These are phyloP conservation scores for Ascosphaera pollenicola DNA, from an alignment of 2,329 filamentous ascomycete genomes.

Conservation along the genomic window DNA sequence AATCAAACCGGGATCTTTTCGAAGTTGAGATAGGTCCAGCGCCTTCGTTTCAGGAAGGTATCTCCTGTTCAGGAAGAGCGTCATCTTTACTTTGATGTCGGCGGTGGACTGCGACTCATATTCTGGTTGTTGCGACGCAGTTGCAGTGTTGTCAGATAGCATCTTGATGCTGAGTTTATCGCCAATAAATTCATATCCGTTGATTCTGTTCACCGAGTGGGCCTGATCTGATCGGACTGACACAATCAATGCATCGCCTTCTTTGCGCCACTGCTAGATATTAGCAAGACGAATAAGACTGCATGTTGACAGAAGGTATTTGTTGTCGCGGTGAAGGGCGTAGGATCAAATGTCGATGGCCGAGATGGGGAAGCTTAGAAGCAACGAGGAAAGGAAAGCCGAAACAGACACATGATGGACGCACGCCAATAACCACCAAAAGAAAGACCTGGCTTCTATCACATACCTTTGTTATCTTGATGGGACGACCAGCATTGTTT, in stretches of 20 bases:
- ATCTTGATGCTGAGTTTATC: constrained; percentile 33
- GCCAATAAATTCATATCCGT: constrained; percentile 47
- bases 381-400: no score
- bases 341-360: no score
- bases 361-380: no score
- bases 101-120: constrained; percentile 24
- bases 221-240: constrained; percentile 42
- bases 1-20: constrained; percentile 46
- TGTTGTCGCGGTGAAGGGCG: no score
- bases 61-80: constrained; percentile 47
- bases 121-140: constrained; percentile 9
- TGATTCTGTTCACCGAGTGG: constrained; percentile 42
- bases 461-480: constrained; percentile 60
- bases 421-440: no score
- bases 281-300: constrained; percentile 36
- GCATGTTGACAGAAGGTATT: no score
- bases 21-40: constrained; percentile 61
- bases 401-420: no score
- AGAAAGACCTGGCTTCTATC: constrained; percentile 5
- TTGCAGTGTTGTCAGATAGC: constrained; percentile 8
- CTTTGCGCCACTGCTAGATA: constrained; percentile 44
- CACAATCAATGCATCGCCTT: constrained; percentile 48
- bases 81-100: constrained; percentile 46
- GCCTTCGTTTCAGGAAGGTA: constrained; percentile 54
- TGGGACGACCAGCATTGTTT: constrained; percentile 21